Evolutionary conservation across 257 asterid genomes (phyloP), one percentile per base, ranked within the genome.

Genomic region (Nicotiana sylvestris): DNA sequence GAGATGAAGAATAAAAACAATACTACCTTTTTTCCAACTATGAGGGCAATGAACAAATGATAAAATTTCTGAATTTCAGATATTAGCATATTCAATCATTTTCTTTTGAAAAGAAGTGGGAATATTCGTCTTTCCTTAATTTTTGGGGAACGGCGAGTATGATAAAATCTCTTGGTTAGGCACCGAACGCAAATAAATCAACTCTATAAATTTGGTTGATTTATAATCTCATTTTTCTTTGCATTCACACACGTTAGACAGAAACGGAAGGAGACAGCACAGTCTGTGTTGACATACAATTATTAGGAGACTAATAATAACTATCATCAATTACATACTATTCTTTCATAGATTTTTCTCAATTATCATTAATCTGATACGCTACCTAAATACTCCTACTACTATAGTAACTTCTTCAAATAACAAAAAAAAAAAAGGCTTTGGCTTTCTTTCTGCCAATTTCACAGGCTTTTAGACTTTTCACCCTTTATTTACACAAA

Each of bases 361-460:
- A 21, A 60, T 55, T 55, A 37, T 11, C 13, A 81, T 66, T 55
- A 66, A 66, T 67, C 39, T 69, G 29, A 53, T 66, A 68, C 66
- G 46, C 68, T 18, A 79, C 6, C 35, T 35, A 58, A 25, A 32
- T 66, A 51, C 10, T 78, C 9, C 6, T 68, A 27, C 68, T 51
- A 32, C 18, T 68, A 57, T 69, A 53, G 27, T 69, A 30, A 3
- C n/a, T 35, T 35, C 21, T 33, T 12, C 46, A 56, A 4, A 37
- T 3, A 80, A 37, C 15, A 32, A 25, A 32, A 35, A 35, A 0
- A 35, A 84, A 10, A 39, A 27, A 32, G 57, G 70, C 57, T 33
- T 86, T 77, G n/a, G 84, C 58, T 32, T 25, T 66, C 64, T 11
- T 74, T 78, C 76, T 62, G 68, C 87, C 27, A 84, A 84, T 70